Evolutionary conservation across 2,329 filamentous ascomycete species (phyloP), one percentile per base, ranked within the genome.

Genomic region (Talaromyces amestolkiae): DNA sequence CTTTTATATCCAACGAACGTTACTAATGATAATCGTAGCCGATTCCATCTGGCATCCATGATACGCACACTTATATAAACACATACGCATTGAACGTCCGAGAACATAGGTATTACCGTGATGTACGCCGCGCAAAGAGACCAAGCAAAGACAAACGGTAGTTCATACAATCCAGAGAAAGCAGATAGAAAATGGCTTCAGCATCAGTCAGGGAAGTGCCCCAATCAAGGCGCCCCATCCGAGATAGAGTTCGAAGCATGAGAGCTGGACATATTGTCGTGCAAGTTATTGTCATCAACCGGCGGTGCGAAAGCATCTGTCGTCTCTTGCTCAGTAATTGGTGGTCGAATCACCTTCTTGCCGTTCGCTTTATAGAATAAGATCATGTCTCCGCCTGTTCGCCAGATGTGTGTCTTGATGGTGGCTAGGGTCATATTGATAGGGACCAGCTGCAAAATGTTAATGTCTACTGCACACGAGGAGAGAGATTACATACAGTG

Each of bases 401-500:
- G 92, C 95, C 95, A 99, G 63, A 98, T 84, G 74, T 97, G 93
- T 2, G 93, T 90, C 37, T 94, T 89, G 51, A 99, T 88, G 0
- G 93, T 97, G 4, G 93, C 92, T n/a, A 99, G 86, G 41, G 91
- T 98, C 90, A 97, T 97, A 37, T 89, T 90, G 7, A 89, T 87
- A 2, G 90, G 86, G 31, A 98, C 72, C 58, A 71, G 65, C 78
- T 80, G 58, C 5, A 39, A 9, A 13, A 37, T 22, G 35, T 59
- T 24, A 51, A n/a, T 53, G 66, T 74, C 22, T 66, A 72, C 68
- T 65, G 37, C 4, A 5, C 27, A 17, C 35, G 9, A 10, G 47
- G 9, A 47, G 51, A 49, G 22, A 54, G 58, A 15, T 49, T 24
- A 33, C 87, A 74, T 79, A 95, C 93, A 84, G 93, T 91, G 63